Evolutionary conservation across 1,284 basidiomycete species (phyloP).

Genomic region (Neonothopanus nambi): DNA sequence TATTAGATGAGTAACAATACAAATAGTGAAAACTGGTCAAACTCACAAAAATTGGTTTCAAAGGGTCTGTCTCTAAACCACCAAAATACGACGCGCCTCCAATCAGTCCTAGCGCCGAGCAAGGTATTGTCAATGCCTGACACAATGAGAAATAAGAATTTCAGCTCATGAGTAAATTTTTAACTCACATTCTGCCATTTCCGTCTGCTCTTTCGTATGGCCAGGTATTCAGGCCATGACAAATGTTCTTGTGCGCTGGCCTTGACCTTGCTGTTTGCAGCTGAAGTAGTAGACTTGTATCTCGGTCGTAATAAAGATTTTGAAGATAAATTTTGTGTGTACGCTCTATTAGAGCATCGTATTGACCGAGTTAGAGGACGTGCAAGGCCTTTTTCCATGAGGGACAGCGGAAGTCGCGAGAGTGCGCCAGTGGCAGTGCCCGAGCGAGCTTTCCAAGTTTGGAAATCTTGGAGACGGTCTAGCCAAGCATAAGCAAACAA

Average conservation of each 20-base stretch:
- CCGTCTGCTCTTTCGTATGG: conserved; percentile 67
- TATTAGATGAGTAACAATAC: neutral
- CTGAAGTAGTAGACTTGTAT: neutral
- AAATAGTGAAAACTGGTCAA: conserved; percentile 5
- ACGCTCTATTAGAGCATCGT: too few relatives aligned
- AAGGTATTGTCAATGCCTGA: conserved; percentile 75
- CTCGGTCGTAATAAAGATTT: too few relatives aligned
- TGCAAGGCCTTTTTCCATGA: too few relatives aligned
- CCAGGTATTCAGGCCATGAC: conserved; percentile 78
- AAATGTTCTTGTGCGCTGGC: neutral
- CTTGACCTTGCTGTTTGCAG: conserved; percentile 15
- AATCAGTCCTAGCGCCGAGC: conserved; percentile 66
- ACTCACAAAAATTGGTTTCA: conserved; percentile 59
- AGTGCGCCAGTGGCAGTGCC: too few relatives aligned
- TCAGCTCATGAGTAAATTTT: neutral
- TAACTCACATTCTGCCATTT: conserved; percentile 74
- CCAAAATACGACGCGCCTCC: conserved; percentile 82
- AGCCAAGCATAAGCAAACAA: too few relatives aligned
- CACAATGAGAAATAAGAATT: conserved; percentile 17
- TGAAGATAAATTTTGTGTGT: too few relatives aligned
- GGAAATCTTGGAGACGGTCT: too few relatives aligned
- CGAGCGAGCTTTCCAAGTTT: too few relatives aligned
- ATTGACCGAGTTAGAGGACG: too few relatives aligned
- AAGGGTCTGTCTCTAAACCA: conserved; percentile 74
- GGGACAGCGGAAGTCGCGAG: too few relatives aligned